Evolutionary conservation across 2,329 filamentous ascomycete species (phyloP).

Genomic region (Alternaria burnsii): DNA sequence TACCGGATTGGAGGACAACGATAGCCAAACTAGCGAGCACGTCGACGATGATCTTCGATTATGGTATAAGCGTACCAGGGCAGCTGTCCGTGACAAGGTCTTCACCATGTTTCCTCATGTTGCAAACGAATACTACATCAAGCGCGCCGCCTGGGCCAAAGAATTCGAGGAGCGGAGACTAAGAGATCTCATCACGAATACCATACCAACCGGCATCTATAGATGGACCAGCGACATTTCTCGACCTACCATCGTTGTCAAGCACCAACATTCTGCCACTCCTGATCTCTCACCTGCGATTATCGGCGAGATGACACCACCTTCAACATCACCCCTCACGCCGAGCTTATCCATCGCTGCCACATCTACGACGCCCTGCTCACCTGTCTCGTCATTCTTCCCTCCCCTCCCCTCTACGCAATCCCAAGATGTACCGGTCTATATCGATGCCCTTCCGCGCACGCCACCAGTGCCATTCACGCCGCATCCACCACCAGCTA

Average conservation of each 20-base stretch:
- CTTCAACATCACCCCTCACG: background rate
- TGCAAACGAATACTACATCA: conserved; percentile 29
- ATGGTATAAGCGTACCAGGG: conserved; percentile 31
- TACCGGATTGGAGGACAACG: rapidly evolving
- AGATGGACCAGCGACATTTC: conserved; percentile 25
- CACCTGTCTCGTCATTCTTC: conserved; percentile 4
- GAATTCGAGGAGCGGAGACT: conserved; percentile 32
- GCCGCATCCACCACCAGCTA: conserved; percentile 24
- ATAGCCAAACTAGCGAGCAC: background rate
- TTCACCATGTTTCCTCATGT: conserved; percentile 34
- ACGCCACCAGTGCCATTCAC: conserved; percentile 18
- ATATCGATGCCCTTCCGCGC: conserved; percentile 23
- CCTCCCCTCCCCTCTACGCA: conserved; percentile 14
- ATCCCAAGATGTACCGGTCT: background rate
- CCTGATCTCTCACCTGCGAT: background rate
- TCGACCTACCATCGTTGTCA: conserved; percentile 18
- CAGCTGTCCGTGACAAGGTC: conserved; percentile 27
- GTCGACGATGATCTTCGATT: conserved; percentile 9
- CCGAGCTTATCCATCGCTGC: conserved; percentile 2
- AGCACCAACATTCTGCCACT: background rate
- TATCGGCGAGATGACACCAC: conserved; percentile 7
- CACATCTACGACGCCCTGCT: conserved; percentile 21
- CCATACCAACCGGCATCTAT: conserved; percentile 26
- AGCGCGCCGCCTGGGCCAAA: conserved; percentile 22
- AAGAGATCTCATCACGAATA: conserved; percentile 20